Evolutionary conservation across 1,139 yeast species (phyloP).

Genomic region (Yamadazyma taylorii): DNA sequence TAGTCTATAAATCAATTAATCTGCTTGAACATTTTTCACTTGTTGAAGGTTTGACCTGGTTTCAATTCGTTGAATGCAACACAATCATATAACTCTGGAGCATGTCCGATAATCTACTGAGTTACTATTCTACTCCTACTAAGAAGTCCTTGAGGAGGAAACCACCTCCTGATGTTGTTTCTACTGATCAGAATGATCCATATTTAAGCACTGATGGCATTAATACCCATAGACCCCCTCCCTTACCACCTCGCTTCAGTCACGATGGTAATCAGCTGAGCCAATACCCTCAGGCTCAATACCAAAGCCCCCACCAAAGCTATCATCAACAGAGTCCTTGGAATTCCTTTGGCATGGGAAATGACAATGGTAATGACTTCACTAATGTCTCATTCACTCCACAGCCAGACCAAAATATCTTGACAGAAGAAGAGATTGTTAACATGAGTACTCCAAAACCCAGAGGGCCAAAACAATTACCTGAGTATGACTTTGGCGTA

Average conservation of each 20-base stretch:
- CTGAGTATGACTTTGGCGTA: conserved; percentile 26
- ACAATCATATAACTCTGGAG: not conserved
- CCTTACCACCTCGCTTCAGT: not conserved
- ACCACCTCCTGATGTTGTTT: conserved; percentile 25
- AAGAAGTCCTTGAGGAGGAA: conserved; percentile 27
- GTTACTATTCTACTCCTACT: conserved; percentile 9
- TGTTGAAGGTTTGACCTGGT: no score
- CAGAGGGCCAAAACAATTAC: conserved; percentile 44
- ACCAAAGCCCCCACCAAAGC: no score
- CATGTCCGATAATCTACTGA: conserved; percentile 1
- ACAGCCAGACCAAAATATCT: conserved; percentile 1
- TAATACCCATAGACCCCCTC: conserved; percentile 2
- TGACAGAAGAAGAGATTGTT: conserved; percentile 14
- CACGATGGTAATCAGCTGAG: no score
- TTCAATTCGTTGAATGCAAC: no score
- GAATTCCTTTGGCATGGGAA: no score
- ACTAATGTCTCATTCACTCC: conserved; percentile 2
- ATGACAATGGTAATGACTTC: no score
- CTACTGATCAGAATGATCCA: not conserved
- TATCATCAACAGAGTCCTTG: no score
- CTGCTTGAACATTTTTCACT: no score
- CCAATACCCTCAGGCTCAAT: no score
- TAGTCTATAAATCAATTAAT: no score
- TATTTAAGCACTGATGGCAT: not conserved
- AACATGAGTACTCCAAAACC: conserved; percentile 37